A percentile compares a stretch with the other conserved stretches of the same genome.
phyloP scores from a whole-genome alignment of 495 filamentous ascomycete species.

The Viridothelium virens region DNA sequence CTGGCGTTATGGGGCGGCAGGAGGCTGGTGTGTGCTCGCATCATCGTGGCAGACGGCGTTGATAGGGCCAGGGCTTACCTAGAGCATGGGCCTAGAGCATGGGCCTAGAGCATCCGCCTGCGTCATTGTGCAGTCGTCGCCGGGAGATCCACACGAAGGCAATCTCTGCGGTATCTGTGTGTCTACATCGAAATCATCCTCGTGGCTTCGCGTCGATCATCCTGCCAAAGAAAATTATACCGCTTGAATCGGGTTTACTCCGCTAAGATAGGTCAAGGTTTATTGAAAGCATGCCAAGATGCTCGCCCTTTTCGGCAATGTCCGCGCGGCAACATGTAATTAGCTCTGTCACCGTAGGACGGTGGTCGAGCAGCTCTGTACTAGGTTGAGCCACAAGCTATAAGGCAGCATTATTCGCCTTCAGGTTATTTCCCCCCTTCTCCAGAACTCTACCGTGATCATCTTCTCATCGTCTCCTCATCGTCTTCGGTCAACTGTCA shows the following conservation, averaged over 20 bases:
- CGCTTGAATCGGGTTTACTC: too few species aligned
- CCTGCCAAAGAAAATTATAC: too few species aligned
- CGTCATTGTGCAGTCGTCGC: slow-evolving; percentile 1
- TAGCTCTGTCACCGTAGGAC: background rate
- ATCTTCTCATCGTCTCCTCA: too few species aligned
- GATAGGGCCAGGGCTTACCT: background rate
- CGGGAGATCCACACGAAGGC: background rate
- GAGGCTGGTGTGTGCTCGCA: background rate
- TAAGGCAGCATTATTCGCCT: too few species aligned
- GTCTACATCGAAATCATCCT: background rate
- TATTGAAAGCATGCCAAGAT: background rate
- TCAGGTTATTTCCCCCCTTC: too few species aligned
- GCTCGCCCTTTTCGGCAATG: background rate
- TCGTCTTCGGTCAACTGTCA: background rate
- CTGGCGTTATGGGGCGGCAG: background rate
- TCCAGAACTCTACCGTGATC: too few species aligned
- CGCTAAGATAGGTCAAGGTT: too few species aligned
- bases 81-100: background rate
- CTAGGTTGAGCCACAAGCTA: too few species aligned
- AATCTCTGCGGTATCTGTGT: background rate
- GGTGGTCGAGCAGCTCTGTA: too few species aligned
- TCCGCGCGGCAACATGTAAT: background rate
- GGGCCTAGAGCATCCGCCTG: background rate
- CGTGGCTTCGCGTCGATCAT: background rate
- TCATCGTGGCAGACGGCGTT: background rate